Evolutionary conservation across 768 basidiomycete genomes (phyloP).

Genomic region (Leccinum arenicola): DNA sequence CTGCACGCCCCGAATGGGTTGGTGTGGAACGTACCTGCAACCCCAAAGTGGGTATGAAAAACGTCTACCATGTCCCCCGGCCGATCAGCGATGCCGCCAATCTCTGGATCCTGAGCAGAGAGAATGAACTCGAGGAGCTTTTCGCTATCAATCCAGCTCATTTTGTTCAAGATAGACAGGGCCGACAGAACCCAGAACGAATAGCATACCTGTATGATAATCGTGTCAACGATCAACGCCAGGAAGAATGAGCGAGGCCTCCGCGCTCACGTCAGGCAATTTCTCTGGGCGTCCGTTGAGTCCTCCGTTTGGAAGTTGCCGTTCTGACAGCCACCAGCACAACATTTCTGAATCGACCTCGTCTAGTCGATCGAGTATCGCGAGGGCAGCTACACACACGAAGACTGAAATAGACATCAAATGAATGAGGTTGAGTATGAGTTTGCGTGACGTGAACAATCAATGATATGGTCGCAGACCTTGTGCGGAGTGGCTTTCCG

Average conservation of each 20-base stretch:
- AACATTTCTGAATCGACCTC: conserved; percentile 75
- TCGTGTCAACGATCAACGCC: neutral
- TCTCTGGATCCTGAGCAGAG: conserved; percentile 84
- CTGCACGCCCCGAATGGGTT: neutral
- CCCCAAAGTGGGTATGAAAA: conserved; percentile 93
- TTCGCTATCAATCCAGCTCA: conserved; percentile 84
- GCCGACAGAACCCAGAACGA: conserved; percentile 95
- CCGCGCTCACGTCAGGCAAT: conserved; percentile 80
- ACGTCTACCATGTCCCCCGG: conserved; percentile 94
- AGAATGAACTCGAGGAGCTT: conserved; percentile 82
- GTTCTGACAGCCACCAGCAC: conserved; percentile 91
- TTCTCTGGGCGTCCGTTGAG: conserved; percentile 98
- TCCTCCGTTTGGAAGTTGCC: conserved; percentile 91
- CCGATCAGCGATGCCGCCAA: conserved; percentile 91
- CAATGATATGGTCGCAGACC: conserved; percentile 44
- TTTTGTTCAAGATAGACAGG: conserved; percentile 76
- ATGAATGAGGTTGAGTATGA: neutral
- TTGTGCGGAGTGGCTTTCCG: conserved; percentile 91
- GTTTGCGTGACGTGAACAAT: neutral
- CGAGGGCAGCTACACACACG: conserved; percentile 83
- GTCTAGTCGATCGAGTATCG: conserved; percentile 83
- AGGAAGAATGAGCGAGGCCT: neutral
- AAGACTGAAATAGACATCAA: conserved; percentile 56
- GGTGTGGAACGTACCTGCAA: conserved; percentile 57
- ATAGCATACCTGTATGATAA: conserved; percentile 67